Conservation (phyloP, 2,329 filamentous ascomycete genomes). For the Helotiales sp. region DNA sequence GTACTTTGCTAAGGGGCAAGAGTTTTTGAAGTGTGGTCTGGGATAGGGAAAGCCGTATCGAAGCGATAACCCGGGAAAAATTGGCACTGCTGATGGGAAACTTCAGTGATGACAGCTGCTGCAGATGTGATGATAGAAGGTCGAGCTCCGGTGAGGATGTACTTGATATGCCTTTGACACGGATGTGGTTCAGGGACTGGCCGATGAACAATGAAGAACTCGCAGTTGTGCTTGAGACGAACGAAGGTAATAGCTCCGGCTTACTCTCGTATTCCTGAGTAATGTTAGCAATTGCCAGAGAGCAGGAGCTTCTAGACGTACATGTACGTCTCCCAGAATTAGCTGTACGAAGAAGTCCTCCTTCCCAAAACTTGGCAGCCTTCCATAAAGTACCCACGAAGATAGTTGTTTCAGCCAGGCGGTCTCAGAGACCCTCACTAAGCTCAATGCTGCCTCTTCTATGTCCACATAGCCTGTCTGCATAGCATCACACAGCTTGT, state of each 20-base stretch:
- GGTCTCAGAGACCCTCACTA: conserved; percentile 78
- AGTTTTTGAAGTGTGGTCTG: conserved; percentile 81
- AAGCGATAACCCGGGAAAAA: conserved; percentile 70
- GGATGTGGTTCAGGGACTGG: conserved; percentile 82
- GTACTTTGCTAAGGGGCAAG: conserved; percentile 73
- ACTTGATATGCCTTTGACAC: conserved; percentile 49
- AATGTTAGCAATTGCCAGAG: conserved; percentile 10
- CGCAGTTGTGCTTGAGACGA: conserved; percentile 73
- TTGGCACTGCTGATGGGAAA: conserved; percentile 73
- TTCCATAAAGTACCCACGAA: conserved; percentile 88
- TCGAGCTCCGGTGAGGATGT: conserved; percentile 51
- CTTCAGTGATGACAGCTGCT: conserved; percentile 64
- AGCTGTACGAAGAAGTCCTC: conserved; percentile 83
- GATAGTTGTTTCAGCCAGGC: conserved; percentile 91
- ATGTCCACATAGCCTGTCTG: conserved; percentile 90
- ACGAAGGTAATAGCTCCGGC: conserved; percentile 68
- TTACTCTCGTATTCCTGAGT: conserved; percentile 59
- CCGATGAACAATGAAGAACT: conserved; percentile 89
- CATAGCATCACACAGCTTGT: conserved; percentile 71
- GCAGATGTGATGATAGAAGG: conserved; percentile 67
- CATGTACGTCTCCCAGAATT: conserved; percentile 39
- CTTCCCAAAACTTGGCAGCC: conserved; percentile 72
- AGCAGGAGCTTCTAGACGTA: conserved; percentile 16
- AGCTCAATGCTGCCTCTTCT: conserved; percentile 69
- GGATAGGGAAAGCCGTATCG: conserved; percentile 79